phyloP scores from a whole-genome alignment of 2,329 filamentous ascomycete species.

The Monosporascus sp. region DNA sequence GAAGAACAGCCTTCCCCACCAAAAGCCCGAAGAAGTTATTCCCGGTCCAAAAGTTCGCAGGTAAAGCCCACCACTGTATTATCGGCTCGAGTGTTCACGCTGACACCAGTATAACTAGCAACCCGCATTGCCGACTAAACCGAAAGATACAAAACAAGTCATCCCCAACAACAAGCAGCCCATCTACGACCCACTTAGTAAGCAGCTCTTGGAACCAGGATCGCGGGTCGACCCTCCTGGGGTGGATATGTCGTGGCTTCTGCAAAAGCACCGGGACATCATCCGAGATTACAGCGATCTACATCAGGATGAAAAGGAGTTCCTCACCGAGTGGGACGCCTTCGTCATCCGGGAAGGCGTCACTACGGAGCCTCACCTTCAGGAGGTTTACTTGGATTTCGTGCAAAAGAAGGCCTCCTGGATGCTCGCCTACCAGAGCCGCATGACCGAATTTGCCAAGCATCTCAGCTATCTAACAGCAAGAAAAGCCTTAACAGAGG shows the following conservation, averaged over 20 bases:
- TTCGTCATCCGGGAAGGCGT: constrained; percentile 48
- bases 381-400: constrained; percentile 48
- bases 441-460: constrained; percentile 51
- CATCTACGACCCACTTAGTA: constrained; percentile 55
- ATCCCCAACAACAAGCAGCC: constrained; percentile 48
- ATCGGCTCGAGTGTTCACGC: background rate
- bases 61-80: constrained; percentile 10
- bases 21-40: constrained; percentile 12
- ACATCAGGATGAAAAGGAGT: constrained; percentile 50
- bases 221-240: constrained; percentile 39
- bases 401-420: constrained; percentile 45
- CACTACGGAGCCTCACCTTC: constrained; percentile 47
- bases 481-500: constrained; percentile 41
- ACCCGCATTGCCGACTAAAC: constrained; percentile 10
- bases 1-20: constrained; percentile 19
- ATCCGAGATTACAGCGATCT: constrained; percentile 55
- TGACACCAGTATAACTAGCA: constrained; percentile 11
- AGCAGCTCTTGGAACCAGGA: constrained; percentile 45
- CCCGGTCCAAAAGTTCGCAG: constrained; percentile 12
- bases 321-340: constrained; percentile 54
- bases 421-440: constrained; percentile 43
- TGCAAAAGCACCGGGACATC: constrained; percentile 55
- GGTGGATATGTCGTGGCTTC: constrained; percentile 48
- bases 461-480: constrained; percentile 48
- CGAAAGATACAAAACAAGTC: constrained; percentile 30